Evolutionary conservation across 306 rosid genomes (phyloP).

Genomic region (Ammopiptanthus mongolicus): DNA sequence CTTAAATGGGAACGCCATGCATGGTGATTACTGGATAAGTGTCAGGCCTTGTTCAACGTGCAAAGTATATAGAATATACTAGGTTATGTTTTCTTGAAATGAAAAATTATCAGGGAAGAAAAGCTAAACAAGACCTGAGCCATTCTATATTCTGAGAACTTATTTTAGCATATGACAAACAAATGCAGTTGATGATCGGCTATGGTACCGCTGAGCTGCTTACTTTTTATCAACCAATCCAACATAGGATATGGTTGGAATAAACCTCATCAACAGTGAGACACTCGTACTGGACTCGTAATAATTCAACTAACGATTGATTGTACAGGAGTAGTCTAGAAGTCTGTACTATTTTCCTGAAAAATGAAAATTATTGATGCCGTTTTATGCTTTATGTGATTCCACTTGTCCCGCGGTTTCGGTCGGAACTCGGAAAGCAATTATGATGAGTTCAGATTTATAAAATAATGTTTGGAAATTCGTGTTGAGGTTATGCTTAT

Average conservation of each 20-base stretch:
- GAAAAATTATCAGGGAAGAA: conserved; percentile 1
- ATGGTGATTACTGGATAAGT: neutral
- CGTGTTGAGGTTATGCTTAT: too few relatives aligned
- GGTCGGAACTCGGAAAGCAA: too few relatives aligned
- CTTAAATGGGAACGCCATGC: neutral
- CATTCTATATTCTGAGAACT: conserved; percentile 2
- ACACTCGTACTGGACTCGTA: neutral
- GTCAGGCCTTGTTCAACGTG: neutral
- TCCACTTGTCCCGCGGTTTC: too few relatives aligned
- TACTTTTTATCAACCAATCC: conserved; percentile 33
- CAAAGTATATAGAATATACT: neutral
- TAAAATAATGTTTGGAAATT: too few relatives aligned
- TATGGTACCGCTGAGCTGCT: neutral
- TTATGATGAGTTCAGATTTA: too few relatives aligned
- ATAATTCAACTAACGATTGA: conserved; percentile 20
- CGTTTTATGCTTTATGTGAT: too few relatives aligned
- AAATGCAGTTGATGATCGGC: conserved; percentile 25
- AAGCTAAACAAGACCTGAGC: neutral
- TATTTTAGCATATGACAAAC: conserved; percentile 23
- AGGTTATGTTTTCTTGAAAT: neutral
- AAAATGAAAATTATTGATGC: too few relatives aligned
- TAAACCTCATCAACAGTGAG: neutral
- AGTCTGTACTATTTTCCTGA: neutral
- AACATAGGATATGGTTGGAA: neutral
- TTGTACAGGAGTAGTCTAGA: neutral